phyloP scores from a whole-genome alignment of 768 basidiomycete species.

The Termitomyces sp. region DNA sequence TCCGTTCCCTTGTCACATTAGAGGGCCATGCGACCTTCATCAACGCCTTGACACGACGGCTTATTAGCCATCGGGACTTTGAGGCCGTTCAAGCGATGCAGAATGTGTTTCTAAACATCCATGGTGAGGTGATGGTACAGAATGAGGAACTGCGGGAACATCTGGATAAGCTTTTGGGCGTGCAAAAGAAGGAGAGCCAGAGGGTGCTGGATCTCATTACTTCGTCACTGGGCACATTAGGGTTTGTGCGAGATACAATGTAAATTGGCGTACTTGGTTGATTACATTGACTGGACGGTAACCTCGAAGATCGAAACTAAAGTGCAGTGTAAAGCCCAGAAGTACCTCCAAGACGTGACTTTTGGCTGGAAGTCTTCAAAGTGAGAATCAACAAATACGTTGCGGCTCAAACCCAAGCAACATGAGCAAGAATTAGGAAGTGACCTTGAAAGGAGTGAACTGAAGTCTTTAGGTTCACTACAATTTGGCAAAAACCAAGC shows the following conservation, averaged over 20 bases:
- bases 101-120: constrained; percentile 78
- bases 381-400: background rate
- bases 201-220: constrained; percentile 73
- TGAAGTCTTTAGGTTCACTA: too few relatives aligned
- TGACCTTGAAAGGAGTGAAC: background rate
- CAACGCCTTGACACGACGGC: constrained; percentile 64
- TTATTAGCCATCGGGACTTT: constrained; percentile 83
- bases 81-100: constrained; percentile 92
- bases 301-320: background rate
- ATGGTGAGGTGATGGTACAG: constrained; percentile 75
- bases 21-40: constrained; percentile 67
- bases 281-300: background rate
- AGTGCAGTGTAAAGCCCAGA: background rate
- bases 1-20: constrained; percentile 72
- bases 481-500: background rate
- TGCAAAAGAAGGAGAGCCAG: constrained; percentile 75
- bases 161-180: constrained; percentile 54
- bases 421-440: background rate
- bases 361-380: background rate
- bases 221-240: constrained; percentile 69
- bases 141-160: constrained; percentile 60
- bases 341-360: too few relatives aligned
- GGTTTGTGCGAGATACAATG: constrained; percentile 69
- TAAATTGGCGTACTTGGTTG: constrained; percentile 21
- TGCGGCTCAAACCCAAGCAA: background rate